Evolutionary conservation across 306 rosid species (phyloP), one percentile per base, ranked within the genome.

Genomic region (Casuarina cunninghamiana): DNA sequence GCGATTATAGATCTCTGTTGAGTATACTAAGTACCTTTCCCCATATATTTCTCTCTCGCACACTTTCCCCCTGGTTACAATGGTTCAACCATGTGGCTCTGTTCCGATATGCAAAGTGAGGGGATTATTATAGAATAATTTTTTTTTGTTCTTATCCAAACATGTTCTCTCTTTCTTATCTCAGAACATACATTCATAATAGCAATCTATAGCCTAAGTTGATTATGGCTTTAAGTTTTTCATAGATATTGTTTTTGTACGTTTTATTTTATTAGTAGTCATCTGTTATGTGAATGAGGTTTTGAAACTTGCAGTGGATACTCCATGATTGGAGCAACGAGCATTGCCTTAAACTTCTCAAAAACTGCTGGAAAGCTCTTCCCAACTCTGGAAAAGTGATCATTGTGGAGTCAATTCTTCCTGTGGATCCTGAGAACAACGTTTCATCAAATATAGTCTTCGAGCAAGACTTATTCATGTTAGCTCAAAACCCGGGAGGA

Each of bases 321-420:
- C 82, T 78, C 53, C 82, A 78, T 74, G 80, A 79, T 54, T 83
- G 77, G 86, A 79, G 78, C 17, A 75, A 83, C 39, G 87, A 76
- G 44, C 46, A 62, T 12, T 81, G 88, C 79, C 55, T 75, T 53
- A 78, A 73, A 17, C 68, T 84, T 13, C 72, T 81, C 45, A 84
- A 81, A 12, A 73, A 84, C 62, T 81, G 83, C 77, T 78, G 55
- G 54, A 67, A 69, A 19, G 76, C 85, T 7, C 53, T 84, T 39
- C 83, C 85, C 3, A 37, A 71, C 3, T 13, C 57, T 6, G 81
- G 87, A 49, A 83, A 76, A n/a, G 83, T 77, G 37, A 77, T 77
- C 9, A 35, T 81, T 50, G 75, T 81, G 69, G 84, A 80, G 13
- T 51, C 70, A 13, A 11, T 77, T 84, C 80, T 74, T 73, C 83